A percentile compares a stretch with the other conserved stretches of the same genome.
phyloP scores from a whole-genome alignment of 768 basidiomycete genomes.

The Royoungia palumana region DNA sequence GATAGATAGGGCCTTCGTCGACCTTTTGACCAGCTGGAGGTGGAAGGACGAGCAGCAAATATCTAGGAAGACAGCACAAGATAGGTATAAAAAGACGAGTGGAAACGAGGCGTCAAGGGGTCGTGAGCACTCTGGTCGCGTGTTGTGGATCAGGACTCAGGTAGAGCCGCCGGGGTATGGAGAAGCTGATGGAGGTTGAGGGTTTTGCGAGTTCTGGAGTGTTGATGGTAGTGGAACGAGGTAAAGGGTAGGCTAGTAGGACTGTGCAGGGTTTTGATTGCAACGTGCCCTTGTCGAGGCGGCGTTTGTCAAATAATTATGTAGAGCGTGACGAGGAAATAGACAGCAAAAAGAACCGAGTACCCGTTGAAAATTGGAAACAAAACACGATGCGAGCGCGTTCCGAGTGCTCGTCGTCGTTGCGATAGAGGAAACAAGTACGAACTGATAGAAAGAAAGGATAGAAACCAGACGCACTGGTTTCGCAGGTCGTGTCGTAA shows the following conservation, averaged over 20 bases:
- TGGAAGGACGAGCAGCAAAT: constrained; percentile 37
- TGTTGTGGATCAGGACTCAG: constrained; percentile 34
- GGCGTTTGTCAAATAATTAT: constrained; percentile 47
- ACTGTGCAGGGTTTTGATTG: constrained; percentile 63
- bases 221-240: constrained; percentile 47
- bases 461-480: constrained; percentile 26
- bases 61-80: constrained; percentile 39
- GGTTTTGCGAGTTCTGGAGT: constrained; percentile 33
- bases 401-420: constrained; percentile 14
- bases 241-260: constrained; percentile 54
- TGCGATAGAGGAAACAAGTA: constrained; percentile 16
- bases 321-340: constrained; percentile 18
- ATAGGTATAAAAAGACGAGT: constrained; percentile 55
- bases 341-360: constrained; percentile 16
- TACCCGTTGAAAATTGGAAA: constrained; percentile 18
- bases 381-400: constrained; percentile 21
- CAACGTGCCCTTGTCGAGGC: constrained; percentile 70
- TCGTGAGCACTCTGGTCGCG: constrained; percentile 52
- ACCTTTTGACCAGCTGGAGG: constrained; percentile 36
- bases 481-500: constrained; percentile 34
- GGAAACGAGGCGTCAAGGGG: constrained; percentile 46
- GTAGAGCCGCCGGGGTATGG: constrained; percentile 25
- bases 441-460: neutral
- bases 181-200: constrained; percentile 35
- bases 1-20: constrained; percentile 37